Base-by-base conservation (phyloP, 2,329 filamentous ascomycete species). In the Ceratocystis cacaofunesta region DNA sequence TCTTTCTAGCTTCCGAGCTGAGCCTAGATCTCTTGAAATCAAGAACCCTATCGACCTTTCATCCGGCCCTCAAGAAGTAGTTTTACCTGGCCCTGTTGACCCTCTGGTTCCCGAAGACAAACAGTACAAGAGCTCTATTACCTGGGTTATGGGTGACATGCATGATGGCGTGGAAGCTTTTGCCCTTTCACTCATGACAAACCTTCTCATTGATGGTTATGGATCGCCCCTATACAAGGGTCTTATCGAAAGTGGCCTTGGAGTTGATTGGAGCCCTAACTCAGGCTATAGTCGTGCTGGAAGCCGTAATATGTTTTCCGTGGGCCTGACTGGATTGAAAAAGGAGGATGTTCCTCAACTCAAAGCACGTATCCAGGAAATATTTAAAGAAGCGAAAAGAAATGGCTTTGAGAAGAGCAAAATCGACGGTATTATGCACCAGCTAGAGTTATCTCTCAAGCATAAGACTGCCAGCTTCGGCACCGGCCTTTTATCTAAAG, bases 401-500 rank as follows among this genome's bases (percentile, higher is more conserved):
- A 88, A 86, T 67, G 92, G 94, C 0, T 96, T 99, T 70, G 91
- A 94, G 67, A 81, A 86, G 71, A 85, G 86, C 70, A 99, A 99
- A 75, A 90, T 99, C 67, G 90, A 96, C 69, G 94, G 94, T 2
- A 88, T 95, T 69, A 80, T 99, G 64, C 94, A 99, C 74, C 92
- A 97, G 74, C 77, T 97, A 3, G 94, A 99, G 73, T 81, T 99
- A n/a, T 82, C 86, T 0, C 77, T 97, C 61, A 96, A 96, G 76
- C 91, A 99, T 77, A 97, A 97, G 79, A 96, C 91, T 0, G 90
- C 94, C 65, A 91, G 88, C 71, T 99, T 99, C 72, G 94, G 94
- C 15, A 90, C 96, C 80, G 86, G 87, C 19, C 83, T 97, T 64
- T 84, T 99, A 75, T 90, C 96, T 70, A 85, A 92, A 52, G 80